Conservation (phyloP, 2,329 filamentous ascomycete genomes). For the Penicillium sp. region DNA sequence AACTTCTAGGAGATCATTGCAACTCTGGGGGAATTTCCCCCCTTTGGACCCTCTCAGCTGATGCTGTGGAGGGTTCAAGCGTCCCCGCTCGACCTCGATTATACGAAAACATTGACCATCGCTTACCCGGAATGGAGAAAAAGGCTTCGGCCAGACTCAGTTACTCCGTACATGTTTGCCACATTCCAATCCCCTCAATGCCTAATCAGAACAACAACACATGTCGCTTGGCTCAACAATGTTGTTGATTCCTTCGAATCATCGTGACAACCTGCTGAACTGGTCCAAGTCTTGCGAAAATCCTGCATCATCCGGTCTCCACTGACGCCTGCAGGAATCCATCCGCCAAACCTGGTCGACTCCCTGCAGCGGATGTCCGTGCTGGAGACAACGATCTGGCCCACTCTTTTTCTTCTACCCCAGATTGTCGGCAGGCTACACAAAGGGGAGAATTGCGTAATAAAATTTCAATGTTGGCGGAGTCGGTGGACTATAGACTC, state of each 20-base stretch:
- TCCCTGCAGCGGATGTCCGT: slow-evolving; percentile 28
- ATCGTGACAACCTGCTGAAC: background rate
- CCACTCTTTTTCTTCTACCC: slow-evolving; percentile 21
- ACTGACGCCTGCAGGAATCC: slow-evolving; percentile 6
- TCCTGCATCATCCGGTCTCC: background rate
- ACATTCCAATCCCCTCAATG: slow-evolving; percentile 18
- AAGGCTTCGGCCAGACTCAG: too few species aligned
- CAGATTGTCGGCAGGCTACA: slow-evolving; percentile 18
- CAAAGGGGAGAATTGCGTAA: slow-evolving; percentile 14
- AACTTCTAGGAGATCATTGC: slow-evolving; percentile 17
- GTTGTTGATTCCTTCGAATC: too few species aligned
- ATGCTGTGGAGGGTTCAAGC: too few species aligned
- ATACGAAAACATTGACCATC: slow-evolving; percentile 4
- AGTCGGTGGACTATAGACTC: slow-evolving; percentile 1
- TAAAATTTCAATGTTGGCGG: slow-evolving; percentile 11
- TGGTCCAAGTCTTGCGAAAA: too few species aligned
- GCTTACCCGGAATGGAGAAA: too few species aligned
- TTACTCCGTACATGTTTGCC: too few species aligned
- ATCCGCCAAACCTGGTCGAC: slow-evolving; percentile 17
- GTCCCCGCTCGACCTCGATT: slow-evolving; percentile 1
- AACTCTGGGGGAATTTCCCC: slow-evolving; percentile 12
- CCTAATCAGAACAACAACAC: too few species aligned
- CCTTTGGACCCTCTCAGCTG: slow-evolving; percentile 18
- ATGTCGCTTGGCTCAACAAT: too few species aligned
- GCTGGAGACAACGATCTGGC: slow-evolving; percentile 23